Evolutionary conservation across 202 grass and related monocot species (phyloP).

Genomic region (Thinopyrum obtusiflorum): DNA sequence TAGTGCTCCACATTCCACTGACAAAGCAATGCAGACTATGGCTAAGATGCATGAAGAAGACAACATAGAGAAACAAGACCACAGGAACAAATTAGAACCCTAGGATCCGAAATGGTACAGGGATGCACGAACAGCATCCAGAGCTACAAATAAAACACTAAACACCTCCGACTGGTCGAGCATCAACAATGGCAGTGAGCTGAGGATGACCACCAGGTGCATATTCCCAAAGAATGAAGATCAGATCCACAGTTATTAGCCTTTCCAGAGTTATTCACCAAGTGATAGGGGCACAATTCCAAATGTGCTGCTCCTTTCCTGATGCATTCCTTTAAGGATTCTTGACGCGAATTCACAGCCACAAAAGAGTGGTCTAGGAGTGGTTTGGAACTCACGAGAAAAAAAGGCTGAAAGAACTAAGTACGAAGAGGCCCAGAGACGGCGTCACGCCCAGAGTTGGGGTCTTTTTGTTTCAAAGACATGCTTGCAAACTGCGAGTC

Average conservation of each 20-base stretch:
- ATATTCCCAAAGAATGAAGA: constrained; percentile 59
- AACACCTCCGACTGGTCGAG: constrained; percentile 89
- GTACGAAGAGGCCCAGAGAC: constrained; percentile 57
- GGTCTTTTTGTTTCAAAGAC: constrained; percentile 88
- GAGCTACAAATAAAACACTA: constrained; percentile 58
- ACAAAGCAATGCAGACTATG: constrained; percentile 29
- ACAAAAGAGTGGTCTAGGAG: constrained; percentile 12
- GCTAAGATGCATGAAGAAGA: constrained; percentile 25
- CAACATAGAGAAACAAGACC: constrained; percentile 24
- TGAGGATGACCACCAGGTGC: constrained; percentile 90
- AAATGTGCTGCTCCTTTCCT: constrained; percentile 45
- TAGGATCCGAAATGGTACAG: constrained; percentile 52
- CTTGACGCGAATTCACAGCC: constrained; percentile 33
- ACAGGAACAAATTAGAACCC: constrained; percentile 40
- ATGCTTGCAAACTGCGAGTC: constrained; percentile 80
- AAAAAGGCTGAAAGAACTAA: constrained; percentile 35
- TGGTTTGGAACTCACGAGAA: constrained; percentile 39
- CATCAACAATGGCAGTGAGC: constrained; percentile 65
- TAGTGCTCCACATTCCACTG: constrained; percentile 51
- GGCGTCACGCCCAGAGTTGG: constrained; percentile 45
- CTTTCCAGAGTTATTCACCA: constrained; percentile 53
- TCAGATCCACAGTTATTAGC: constrained; percentile 50
- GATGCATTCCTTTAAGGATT: constrained; percentile 25
- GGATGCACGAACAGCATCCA: constrained; percentile 57
- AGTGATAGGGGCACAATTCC: constrained; percentile 22